Base-by-base conservation (phyloP, 331 rosid species). In the Malus hybrid region DNA sequence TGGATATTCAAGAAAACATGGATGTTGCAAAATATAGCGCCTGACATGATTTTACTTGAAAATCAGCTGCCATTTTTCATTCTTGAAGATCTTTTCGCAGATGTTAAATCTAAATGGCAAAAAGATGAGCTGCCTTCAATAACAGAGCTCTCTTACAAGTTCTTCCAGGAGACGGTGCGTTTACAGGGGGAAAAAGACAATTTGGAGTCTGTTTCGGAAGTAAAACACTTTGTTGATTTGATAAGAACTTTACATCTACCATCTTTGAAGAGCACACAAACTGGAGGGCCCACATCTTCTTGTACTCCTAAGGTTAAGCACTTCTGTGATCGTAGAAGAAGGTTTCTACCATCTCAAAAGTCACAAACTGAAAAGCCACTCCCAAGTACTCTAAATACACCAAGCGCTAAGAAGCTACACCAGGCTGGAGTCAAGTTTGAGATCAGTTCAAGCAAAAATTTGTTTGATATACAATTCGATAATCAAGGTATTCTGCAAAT, bases 61-160 rank as follows among this genome's bases (percentile, higher is more conserved):
- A 83, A 80, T 80, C 82, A 83, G 68, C 11, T 83, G 13, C 82
- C 82, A 12, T 76, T 80, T 65, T 76, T 80, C 69, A 71, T 83
- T 65, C 69, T 79, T 5, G 70, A 67, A 28, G 70, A 75, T 12
- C 36, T 75, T 55, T 36, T 36, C 42, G 42, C 3, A 7, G 42
- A 36, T 36, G 42, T 36, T 0, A 2, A 36, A 36, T 36, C 42
- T 2, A 36, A 36, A 36, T 7, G 42, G 42, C 3, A 36, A 36
- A 36, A 36, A 36, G 42, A 0, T 7, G 42, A 36, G 10, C 42
- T 36, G 63, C 29, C 28, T 57, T 57, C 63, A 57, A 57, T 57
- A 20, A 57, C 4, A 3, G 5, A 57, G 13, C 13, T 57, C 6
- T 57, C 63, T 57, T 10, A 20, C 6, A 1, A 9, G 12, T 20